phyloP scores from a whole-genome alignment of 345 rosid species.

The Salix brachista region DNA sequence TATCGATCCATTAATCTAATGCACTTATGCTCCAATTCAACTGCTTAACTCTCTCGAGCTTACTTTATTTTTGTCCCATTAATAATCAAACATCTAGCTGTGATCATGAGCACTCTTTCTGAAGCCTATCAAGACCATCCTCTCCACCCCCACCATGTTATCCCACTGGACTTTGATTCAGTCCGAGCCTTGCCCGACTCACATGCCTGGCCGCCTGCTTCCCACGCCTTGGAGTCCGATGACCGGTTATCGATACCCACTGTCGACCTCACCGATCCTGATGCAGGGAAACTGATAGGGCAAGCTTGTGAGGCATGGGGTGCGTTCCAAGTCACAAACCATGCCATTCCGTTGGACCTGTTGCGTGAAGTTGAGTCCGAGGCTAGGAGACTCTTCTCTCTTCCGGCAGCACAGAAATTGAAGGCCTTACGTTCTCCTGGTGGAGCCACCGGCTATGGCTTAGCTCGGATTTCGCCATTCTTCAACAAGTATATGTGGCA shows the following conservation, averaged over 20 bases:
- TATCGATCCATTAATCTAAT: not conserved
- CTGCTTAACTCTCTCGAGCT: not conserved
- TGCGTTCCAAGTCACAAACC: constrained; percentile 62
- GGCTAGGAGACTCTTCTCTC: constrained; percentile 50
- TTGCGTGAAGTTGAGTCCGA: constrained; percentile 49
- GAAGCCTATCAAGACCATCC: constrained; percentile 51
- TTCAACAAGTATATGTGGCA: constrained; percentile 81
- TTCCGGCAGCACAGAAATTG: constrained; percentile 56
- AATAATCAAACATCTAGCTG: not conserved
- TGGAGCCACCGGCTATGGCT: constrained; percentile 65
- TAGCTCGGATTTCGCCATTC: constrained; percentile 63
- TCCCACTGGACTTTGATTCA: constrained; percentile 55
- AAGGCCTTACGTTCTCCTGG: constrained; percentile 50
- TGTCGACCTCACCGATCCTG: constrained; percentile 48
- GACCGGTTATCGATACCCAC: constrained; percentile 38
- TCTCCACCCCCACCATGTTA: constrained; percentile 41
- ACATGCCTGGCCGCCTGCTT: constrained; percentile 39
- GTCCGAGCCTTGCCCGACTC: constrained; percentile 49
- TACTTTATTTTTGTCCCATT: not conserved
- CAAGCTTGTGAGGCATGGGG: constrained; percentile 74
- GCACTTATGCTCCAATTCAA: not conserved
- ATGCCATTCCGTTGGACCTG: constrained; percentile 42
- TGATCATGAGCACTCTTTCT: constrained; percentile 36
- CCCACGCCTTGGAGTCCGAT: constrained; percentile 11
- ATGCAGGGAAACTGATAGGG: constrained; percentile 35